A percentile compares a stretch with the other conserved stretches of the same genome.
Conservation (phyloP, 2,329 filamentous ascomycete species). For the Cladorrhinum sp. region DNA sequence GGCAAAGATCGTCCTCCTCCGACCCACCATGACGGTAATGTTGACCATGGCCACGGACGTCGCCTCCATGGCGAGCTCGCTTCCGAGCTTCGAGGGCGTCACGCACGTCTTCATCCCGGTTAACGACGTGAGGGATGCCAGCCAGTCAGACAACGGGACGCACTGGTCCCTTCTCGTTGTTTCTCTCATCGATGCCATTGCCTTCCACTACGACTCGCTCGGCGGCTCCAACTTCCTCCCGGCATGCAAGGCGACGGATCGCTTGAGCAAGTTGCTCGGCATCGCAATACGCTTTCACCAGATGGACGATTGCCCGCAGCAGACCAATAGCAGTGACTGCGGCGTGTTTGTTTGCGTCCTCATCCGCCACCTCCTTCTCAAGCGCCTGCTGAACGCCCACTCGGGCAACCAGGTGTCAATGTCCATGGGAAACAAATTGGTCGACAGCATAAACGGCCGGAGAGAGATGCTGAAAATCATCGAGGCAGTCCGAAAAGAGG, state of each 20-base stretch:
- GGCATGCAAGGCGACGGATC: conserved; percentile 65
- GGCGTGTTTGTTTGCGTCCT: conserved; percentile 93
- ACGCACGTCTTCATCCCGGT: conserved; percentile 96
- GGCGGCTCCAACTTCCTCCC: conserved; percentile 71
- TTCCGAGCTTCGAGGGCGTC: conserved; percentile 75
- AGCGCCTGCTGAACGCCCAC: conserved; percentile 74
- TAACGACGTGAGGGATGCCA: conserved; percentile 78
- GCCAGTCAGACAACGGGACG: conserved; percentile 79
- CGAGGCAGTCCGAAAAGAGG: conserved; percentile 81
- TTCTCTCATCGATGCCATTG: conserved; percentile 79
- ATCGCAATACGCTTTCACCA: conserved; percentile 71
- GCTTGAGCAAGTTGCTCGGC: conserved; percentile 66
- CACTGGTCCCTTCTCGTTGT: conserved; percentile 96
- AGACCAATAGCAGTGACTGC: conserved; percentile 90
- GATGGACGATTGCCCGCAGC: conserved; percentile 80
- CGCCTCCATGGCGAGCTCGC: conserved; percentile 57
- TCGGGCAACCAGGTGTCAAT: conserved; percentile 86
- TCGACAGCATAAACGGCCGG: conserved; percentile 75
- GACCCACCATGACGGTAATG: conserved; percentile 89
- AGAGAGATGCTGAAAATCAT: conserved; percentile 93
- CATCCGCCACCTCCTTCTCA: conserved; percentile 90
- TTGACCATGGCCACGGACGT: conserved; percentile 70
- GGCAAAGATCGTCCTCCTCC: conserved; percentile 83
- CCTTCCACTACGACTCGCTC: conserved; percentile 95
- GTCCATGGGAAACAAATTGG: conserved; percentile 81